These are phyloP conservation scores for Trametopsis cervina DNA, from an alignment of 768 basidiomycete species.

Conservation along the genomic window DNA sequence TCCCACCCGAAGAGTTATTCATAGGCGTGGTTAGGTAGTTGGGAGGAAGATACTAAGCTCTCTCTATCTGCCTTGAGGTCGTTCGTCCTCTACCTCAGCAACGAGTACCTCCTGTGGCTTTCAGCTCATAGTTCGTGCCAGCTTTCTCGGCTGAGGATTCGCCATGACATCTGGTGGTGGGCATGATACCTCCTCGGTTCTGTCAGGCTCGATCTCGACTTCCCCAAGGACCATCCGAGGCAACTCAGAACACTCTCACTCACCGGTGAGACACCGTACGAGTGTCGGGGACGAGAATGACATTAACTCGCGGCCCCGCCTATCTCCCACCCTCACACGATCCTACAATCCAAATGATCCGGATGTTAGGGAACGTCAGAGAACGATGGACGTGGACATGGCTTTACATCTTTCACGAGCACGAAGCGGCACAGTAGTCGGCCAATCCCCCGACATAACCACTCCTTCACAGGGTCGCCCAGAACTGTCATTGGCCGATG, in stretches of 20 bases:
- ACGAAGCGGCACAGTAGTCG: conserved; percentile 50
- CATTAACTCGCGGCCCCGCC: conserved; percentile 35
- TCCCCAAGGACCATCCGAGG: conserved; percentile 20
- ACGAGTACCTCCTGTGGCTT: no score
- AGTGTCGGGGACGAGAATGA: conserved; percentile 26
- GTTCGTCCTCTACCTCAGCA: no score
- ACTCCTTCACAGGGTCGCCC: conserved; percentile 27
- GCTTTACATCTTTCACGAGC: conserved; percentile 73
- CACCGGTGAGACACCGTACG: conserved; percentile 20
- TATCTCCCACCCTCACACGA: conserved; percentile 56
- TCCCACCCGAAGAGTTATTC: no score
- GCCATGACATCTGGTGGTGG: conserved; percentile 19
- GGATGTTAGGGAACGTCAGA: conserved; percentile 77
- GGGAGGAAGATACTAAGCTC: no score
- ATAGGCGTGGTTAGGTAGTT: no score
- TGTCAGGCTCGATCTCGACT: conserved; percentile 17
- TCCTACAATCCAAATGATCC: conserved; percentile 67
- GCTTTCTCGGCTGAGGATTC: background rate
- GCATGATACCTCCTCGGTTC: conserved; percentile 20
- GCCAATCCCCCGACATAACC: conserved; percentile 26
- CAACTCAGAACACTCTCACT: conserved; percentile 19
- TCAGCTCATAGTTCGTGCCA: no score
- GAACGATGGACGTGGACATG: conserved; percentile 93
- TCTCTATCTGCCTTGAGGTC: no score
- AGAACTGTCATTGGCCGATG: conserved; percentile 14